Evolutionary conservation across 2,329 filamentous ascomycete genomes (phyloP), one percentile per base, ranked within the genome.

Genomic region (Parastagonospora nodorum): DNA sequence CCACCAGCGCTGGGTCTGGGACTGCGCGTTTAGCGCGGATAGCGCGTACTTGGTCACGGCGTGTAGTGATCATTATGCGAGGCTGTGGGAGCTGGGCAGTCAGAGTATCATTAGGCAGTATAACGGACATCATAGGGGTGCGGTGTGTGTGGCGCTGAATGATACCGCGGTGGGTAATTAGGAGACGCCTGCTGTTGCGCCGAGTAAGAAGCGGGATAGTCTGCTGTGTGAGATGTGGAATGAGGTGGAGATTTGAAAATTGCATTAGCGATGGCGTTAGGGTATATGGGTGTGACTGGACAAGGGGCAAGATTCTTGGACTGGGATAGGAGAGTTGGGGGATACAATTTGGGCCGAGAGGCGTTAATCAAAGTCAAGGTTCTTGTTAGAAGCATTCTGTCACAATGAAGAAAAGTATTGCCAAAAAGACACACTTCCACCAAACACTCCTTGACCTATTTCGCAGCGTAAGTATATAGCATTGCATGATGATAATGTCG

Each of bases 1-100:
- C 47, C 92, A 97, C 75, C 92, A 97, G 76, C 87, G 92, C 46
- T 97, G 92, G 92, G 92, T 97, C 1, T 97, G 92, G 92, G 92
- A 97, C 73, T 97, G 92, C 67, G 92, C 92, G 1, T 97, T 97
- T 75, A 93, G 89, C 55, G 92, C 92, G 24, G 92, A 97, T 72
- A 92, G 88, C 30, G 92, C 92, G 0, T 97, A 97, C 68, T 80
- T 97, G 6, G 92, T 97, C 10, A 97, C 92, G 0, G 92, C 92
- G 5, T 96, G 91, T 71, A 93, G 88, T 36, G 92, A 97, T 71
- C 92, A 97, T 73, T 97, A 96, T 70, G 92, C 92, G 2, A 83
- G 92, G 14, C 77, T 97, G 49, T 97, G 92, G 92, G 92, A 97
- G 78, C 79, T 97, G 57, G 80, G 82, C 57, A 92, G 88, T 60